Base-by-base conservation (phyloP, 805 yeast genomes). In the Saturnispora hagleri region DNA sequence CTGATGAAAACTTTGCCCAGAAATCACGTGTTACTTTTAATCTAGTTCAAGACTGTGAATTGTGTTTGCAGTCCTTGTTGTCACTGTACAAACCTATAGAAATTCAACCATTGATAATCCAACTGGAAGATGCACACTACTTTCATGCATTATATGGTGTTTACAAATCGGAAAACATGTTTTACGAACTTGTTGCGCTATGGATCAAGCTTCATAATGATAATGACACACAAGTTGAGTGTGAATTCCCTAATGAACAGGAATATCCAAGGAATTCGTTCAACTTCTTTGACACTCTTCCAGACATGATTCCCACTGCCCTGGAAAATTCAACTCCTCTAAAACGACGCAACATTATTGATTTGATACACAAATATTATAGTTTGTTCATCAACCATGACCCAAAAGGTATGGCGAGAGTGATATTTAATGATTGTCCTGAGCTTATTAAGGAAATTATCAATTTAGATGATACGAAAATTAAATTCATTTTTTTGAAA, bases 1-100 rank as follows among this genome's bases (percentile, higher is more conserved):
- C n/a, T 35, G 24, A 33, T 24, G 26, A 42, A 6, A 20, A 3
- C 15, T 35, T 31, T 6, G 45, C 27, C 4, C 44, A 36, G 13
- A 7, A 26, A 10, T 57, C 69, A 18, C 69, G 63, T 47, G 17
- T 49, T 13, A 58, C 68, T 15, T 65, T 64, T 9, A 57, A 55
- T 1, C 60, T 60, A 1, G 55, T 73, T 47, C 73, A 69, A 49
- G 75, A 71, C 27, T 79, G 87, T 58, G 91, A 91, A 62, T 71
- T 85, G 44, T 90, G 95, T 12, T 64, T 89, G 9, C 87, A 84
- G 58, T 76, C 89, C 46, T 63, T 93, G 17, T 62, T 91, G 1
- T 79, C 95, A 0, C 72, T 74, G 1, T 84, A 83, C 62, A 80
- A 76, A 48, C 88, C 91, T 0, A 68, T 75, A 0, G 74, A 80